Evolutionary conservation across 257 asterid genomes (phyloP).

Genomic region (Vinca minor): DNA sequence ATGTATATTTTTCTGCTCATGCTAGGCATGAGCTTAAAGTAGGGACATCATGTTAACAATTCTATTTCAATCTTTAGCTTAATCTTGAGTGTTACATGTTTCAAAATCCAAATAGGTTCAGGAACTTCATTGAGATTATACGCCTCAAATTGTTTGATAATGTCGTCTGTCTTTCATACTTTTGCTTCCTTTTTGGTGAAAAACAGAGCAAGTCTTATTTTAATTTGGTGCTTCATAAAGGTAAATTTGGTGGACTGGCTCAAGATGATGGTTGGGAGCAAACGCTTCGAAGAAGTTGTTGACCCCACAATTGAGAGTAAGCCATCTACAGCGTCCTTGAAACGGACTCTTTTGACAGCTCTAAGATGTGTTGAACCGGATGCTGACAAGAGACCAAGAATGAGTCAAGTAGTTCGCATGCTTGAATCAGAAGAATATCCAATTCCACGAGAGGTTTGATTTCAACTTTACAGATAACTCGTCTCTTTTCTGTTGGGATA

Average conservation of each 20-base stretch:
- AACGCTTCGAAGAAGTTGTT: conserved; percentile 53
- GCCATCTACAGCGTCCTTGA: conserved; percentile 62
- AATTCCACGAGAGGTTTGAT: conserved; percentile 50
- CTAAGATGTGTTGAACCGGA: conserved; percentile 77
- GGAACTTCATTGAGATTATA: too few species aligned
- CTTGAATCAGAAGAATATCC: conserved; percentile 80
- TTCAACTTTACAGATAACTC: background rate
- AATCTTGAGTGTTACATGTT: too few species aligned
- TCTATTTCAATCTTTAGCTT: too few species aligned
- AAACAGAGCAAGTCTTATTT: background rate
- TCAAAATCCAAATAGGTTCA: too few species aligned
- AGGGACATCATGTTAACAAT: too few species aligned
- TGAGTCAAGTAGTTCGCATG: conserved; percentile 86
- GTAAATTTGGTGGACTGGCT: conserved; percentile 85
- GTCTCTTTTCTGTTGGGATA: background rate
- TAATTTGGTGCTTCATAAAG: conserved; percentile 26
- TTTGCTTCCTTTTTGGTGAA: background rate
- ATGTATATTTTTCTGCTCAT: too few species aligned
- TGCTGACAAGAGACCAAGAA: conserved; percentile 63
- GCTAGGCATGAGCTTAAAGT: too few species aligned
- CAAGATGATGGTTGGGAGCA: conserved; percentile 75
- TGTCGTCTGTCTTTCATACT: background rate
- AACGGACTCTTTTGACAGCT: conserved; percentile 64
- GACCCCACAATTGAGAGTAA: conserved; percentile 53
- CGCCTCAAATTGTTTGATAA: too few species aligned